Evolutionary conservation across 1,284 basidiomycete genomes (phyloP), one percentile per base, ranked within the genome.

Genomic region (Stereum hirsutum): DNA sequence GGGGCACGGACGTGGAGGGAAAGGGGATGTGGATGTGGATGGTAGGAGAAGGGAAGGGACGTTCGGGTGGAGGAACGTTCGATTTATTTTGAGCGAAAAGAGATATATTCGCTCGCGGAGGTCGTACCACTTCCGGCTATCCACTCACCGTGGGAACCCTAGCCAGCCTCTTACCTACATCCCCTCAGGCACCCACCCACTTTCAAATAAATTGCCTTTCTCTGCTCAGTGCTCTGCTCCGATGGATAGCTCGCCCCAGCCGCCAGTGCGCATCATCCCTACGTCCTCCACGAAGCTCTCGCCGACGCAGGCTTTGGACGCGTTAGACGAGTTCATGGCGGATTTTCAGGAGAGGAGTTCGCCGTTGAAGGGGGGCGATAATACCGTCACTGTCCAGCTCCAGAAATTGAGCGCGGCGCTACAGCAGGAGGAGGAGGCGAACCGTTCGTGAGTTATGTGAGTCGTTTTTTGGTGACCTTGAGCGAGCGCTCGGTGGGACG

Each of bases 361-460:
- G 10, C 49, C 55, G 11, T 50, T 57, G 21, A 59, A 57, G 38
- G 57, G 53, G 5, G 62, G 62, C 25, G 62, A 65, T 47, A 57
- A 60, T 19, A 57, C 62, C 19, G 56, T 61, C 25, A 56, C 60
- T 15, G 57, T 51, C 1, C 63, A 64, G 43, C 48, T 65, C 17
- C 58, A 59, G 39, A 65, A 62, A 43, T 45, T 65, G 15, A 52
- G 49, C 24, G 55, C 53, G 20, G 60, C 62, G 8, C 42, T 65
- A 30, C 48, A 44, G 23, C 57, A 62, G 40, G 61, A 63, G 43
- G 36, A 50, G 17, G 49, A n/a, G n/a, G n/a, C n/a, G n/a, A n/a
- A n/a, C n/a, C n/a, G n/a, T n/a, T n/a, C n/a, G n/a, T n/a, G n/a
- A n/a, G n/a, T n/a, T n/a, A n/a, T n/a, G n/a, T n/a, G n/a, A n/a